Evolutionary conservation across 179 eudicot genomes (phyloP).

Genomic region (Silene coronaria): DNA sequence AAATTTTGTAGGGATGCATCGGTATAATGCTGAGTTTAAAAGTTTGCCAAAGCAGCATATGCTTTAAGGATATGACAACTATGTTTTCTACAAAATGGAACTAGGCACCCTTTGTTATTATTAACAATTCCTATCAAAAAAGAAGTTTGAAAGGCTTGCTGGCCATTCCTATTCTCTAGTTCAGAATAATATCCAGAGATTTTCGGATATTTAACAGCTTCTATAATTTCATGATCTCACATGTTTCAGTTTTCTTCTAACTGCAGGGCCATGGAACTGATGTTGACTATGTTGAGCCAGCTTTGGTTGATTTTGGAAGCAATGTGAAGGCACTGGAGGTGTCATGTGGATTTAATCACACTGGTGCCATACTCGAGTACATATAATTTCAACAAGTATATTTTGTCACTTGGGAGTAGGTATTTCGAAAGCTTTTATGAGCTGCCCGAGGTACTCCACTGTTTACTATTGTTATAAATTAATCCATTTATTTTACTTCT

Average conservation of each 20-base stretch:
- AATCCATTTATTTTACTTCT: slow-evolving; percentile 1
- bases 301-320: slow-evolving; percentile 44
- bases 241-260: not conserved
- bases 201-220: not conserved
- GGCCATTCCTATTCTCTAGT: not conserved
- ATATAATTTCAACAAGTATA: slow-evolving; percentile 8
- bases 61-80: not conserved
- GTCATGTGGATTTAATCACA: slow-evolving; percentile 96
- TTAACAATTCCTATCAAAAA: not conserved
- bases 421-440: not conserved
- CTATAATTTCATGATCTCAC: not conserved
- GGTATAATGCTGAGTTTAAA: not conserved
- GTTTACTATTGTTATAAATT: not conserved
- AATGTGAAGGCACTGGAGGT: slow-evolving; percentile 66
- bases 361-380: slow-evolving; percentile 64
- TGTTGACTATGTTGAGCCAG: slow-evolving; percentile 66
- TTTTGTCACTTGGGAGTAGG: not conserved
- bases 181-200: not conserved
- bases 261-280: slow-evolving; percentile 83
- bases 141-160: not conserved
- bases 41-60: not conserved
- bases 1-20: not conserved
- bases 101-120: not conserved
- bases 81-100: not conserved
- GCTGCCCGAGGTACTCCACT: slow-evolving; percentile 15